These are phyloP conservation scores for Orobanche coerulescens DNA, from an alignment of 257 asterid species.

Conservation along the genomic window DNA sequence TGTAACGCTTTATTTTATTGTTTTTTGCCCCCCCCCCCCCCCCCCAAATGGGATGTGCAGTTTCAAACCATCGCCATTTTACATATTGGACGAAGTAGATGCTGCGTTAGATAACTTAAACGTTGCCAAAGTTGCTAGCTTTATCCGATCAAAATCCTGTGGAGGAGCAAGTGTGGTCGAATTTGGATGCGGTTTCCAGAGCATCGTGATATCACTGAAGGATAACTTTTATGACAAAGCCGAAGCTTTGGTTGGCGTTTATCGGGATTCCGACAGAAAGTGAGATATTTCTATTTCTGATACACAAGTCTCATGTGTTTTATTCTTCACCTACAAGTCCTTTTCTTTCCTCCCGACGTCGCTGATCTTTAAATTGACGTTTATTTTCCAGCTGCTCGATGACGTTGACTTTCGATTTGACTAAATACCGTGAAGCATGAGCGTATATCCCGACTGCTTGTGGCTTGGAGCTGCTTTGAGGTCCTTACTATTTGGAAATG, in stretches of 20 bases:
- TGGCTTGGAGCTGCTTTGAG: background rate
- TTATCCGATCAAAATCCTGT: constrained; percentile 84
- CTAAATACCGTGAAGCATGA: constrained; percentile 64
- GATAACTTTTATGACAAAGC: constrained; percentile 96
- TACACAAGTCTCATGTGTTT: background rate
- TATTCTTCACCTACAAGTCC: background rate
- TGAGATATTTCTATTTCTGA: constrained; percentile 22
- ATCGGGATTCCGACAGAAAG: constrained; percentile 80
- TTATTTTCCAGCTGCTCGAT: constrained; percentile 62
- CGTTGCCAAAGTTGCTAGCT: constrained; percentile 97
- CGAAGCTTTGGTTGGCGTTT: constrained; percentile 95
- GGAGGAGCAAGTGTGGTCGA: constrained; percentile 52
- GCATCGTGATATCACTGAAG: constrained; percentile 94
- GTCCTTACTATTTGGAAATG: background rate
- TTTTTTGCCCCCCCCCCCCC: no score
- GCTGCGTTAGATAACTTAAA: constrained; percentile 93
- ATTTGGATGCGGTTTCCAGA: constrained; percentile 80
- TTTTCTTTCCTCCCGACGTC: background rate
- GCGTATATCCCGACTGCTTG: background rate
- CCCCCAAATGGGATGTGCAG: constrained; percentile 48
- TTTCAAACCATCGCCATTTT: constrained; percentile 94
- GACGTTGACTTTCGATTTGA: constrained; percentile 75
- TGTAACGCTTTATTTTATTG: background rate
- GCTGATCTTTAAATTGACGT: background rate
- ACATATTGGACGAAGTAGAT: constrained; percentile 96